Percentiles rank a stretch among this genome's conserved stretches.
phyloP scores from a whole-genome alignment of 2,329 filamentous ascomycete genomes.

The Paracoccidioides brasiliensis region DNA sequence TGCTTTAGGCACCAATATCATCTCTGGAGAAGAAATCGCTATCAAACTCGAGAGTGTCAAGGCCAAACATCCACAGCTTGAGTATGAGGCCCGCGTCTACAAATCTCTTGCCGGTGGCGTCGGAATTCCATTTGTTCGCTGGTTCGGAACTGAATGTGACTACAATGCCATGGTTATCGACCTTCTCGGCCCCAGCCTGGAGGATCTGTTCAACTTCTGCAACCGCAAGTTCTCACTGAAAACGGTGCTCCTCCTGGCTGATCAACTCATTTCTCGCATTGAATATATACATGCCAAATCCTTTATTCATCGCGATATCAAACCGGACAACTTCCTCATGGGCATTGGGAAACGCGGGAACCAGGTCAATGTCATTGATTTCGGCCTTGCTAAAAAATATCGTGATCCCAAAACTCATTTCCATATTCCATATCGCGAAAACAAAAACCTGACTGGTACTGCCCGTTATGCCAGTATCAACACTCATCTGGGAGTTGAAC shows the following conservation, averaged over 20 bases:
- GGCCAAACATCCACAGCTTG: slow-evolving; percentile 96
- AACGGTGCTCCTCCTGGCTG: slow-evolving; percentile 89
- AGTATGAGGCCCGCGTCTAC: slow-evolving; percentile 92
- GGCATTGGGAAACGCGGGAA: slow-evolving; percentile 98
- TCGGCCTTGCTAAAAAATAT: slow-evolving; percentile 98
- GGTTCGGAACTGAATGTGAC: slow-evolving; percentile 98
- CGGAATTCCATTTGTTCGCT: slow-evolving; percentile 95
- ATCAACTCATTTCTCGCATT: slow-evolving; percentile 97
- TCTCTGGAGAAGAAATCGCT: slow-evolving; percentile 97
- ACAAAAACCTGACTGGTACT: slow-evolving; percentile 99
- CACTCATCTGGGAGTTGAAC: slow-evolving; percentile 94
- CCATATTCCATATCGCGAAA: slow-evolving; percentile 99
- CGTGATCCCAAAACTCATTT: slow-evolving; percentile 99
- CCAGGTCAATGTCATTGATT: slow-evolving; percentile 98
- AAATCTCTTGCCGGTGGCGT: slow-evolving; percentile 85
- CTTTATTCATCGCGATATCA: slow-evolving; percentile 99
- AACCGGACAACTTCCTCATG: slow-evolving; percentile 99
- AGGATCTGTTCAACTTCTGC: slow-evolving; percentile 99
- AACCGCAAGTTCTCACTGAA: slow-evolving; percentile 99
- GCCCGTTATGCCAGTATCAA: slow-evolving; percentile 98
- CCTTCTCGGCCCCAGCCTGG: slow-evolving; percentile 83
- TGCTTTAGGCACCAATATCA: slow-evolving; percentile 81
- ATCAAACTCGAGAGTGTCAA: slow-evolving; percentile 99
- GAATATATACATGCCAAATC: slow-evolving; percentile 99
- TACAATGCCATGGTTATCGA: slow-evolving; percentile 99